Percentiles rank a stretch among this genome's conserved stretches.
phyloP scores from a whole-genome alignment of 1,139 yeast genomes.

The Geotrichum carabidarum region DNA sequence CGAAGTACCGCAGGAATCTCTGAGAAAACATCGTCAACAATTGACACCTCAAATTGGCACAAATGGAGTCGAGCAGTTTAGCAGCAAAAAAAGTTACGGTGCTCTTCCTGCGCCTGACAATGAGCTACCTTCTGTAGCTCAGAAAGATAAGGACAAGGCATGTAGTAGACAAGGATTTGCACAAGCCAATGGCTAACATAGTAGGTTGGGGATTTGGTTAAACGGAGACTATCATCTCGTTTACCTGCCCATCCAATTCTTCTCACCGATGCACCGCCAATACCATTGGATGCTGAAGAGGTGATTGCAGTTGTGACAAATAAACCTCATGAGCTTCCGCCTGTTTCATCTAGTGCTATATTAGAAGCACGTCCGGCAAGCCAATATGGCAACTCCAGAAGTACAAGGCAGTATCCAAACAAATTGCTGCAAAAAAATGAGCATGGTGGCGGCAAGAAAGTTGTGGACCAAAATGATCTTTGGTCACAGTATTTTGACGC shows the following conservation, averaged over 20 bases:
- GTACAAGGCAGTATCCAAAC: too few relatives aligned
- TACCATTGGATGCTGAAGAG: not conserved
- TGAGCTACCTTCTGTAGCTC: conserved; percentile 9
- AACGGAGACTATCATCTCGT: conserved; percentile 5
- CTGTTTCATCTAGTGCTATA: too few relatives aligned
- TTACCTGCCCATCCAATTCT: not conserved
- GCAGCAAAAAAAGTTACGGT: too few relatives aligned
- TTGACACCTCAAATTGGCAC: too few relatives aligned
- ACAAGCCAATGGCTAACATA: not conserved
- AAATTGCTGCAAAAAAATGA: too few relatives aligned
- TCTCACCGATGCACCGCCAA: conserved; percentile 6
- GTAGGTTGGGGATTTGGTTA: conserved; percentile 11
- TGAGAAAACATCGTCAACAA: too few relatives aligned
- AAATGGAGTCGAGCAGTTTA: too few relatives aligned
- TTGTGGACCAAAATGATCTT: not conserved
- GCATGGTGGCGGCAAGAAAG: not conserved
- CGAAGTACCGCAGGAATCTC: too few relatives aligned
- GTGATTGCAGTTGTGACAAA: too few relatives aligned
- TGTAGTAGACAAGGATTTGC: not conserved
- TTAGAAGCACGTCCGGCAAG: not conserved
- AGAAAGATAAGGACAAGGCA: conserved; percentile 12
- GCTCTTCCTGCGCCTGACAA: conserved; percentile 4
- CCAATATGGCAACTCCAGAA: too few relatives aligned
- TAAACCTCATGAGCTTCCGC: too few relatives aligned
- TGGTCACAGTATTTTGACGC: conserved; percentile 38